phyloP scores from a whole-genome alignment of 1,139 yeast genomes.

The Diutina siamensis region DNA sequence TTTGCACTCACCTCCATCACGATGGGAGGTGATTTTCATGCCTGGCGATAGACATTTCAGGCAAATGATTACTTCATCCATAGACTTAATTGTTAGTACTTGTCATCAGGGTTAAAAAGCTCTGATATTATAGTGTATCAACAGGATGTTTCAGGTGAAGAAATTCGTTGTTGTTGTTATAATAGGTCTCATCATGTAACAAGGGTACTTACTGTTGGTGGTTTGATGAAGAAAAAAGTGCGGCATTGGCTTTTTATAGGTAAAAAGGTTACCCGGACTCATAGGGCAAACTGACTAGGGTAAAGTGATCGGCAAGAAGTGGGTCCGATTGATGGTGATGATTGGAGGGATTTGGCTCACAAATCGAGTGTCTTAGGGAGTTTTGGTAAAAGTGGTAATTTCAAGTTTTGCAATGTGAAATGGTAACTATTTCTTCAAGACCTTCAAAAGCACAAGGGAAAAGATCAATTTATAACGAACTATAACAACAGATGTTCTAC shows the following conservation, averaged over 20 bases:
- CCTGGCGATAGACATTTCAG: constrained; percentile 54
- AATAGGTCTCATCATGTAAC: constrained; percentile 2
- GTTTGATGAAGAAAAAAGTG: background rate
- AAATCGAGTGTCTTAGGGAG: too few species aligned
- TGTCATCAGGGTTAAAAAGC: constrained; percentile 56
- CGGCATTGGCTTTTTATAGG: background rate
- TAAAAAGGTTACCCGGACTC: constrained; percentile 2
- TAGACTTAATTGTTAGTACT: background rate
- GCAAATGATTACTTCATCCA: constrained; percentile 29
- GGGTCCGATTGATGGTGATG: too few species aligned
- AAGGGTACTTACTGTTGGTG: background rate
- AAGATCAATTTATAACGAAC: too few species aligned
- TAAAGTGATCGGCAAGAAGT: too few species aligned
- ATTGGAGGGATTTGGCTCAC: too few species aligned
- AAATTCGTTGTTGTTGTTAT: constrained; percentile 32
- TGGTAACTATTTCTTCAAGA: too few species aligned
- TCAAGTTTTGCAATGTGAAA: too few species aligned
- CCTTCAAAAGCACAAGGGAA: too few species aligned
- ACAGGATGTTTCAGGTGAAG: constrained; percentile 56
- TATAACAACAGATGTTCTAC: too few species aligned
- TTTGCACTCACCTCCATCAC: constrained; percentile 66
- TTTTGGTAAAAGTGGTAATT: too few species aligned
- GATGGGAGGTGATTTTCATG: constrained; percentile 60
- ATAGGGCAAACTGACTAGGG: too few species aligned
- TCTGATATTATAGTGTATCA: constrained; percentile 43